Percentiles rank a stretch among this genome's conserved stretches.
These are phyloP conservation scores for Fistulinella cinereoalba DNA, from an alignment of 1,284 basidiomycete genomes.

Conservation along the genomic window DNA sequence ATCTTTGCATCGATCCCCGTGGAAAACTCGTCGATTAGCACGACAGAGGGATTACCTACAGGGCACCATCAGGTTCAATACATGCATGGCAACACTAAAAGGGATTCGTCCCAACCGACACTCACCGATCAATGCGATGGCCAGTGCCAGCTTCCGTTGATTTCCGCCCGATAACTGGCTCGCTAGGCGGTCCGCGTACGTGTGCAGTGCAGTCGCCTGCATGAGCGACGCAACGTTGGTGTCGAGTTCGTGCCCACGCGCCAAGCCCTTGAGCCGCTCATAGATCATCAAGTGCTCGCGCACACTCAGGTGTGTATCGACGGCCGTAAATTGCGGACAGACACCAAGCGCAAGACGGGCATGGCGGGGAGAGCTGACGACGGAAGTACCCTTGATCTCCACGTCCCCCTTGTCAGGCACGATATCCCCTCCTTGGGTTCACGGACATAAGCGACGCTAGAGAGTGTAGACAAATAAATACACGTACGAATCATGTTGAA, in stretches of 20 bases:
- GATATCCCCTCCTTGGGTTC: conserved; percentile 53
- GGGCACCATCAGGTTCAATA: not conserved
- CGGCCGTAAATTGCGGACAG: conserved; percentile 81
- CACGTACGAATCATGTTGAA: conserved; percentile 71
- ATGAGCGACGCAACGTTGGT: conserved; percentile 59
- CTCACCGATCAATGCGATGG: conserved; percentile 74
- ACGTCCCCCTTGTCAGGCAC: conserved; percentile 65
- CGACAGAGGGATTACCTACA: conserved; percentile 69
- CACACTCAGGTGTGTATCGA: conserved; percentile 75
- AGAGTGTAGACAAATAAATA: not conserved
- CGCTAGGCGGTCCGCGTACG: conserved; percentile 68
- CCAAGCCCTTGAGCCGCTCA: conserved; percentile 66
- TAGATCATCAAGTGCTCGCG: conserved; percentile 71
- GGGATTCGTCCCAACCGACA: no score
- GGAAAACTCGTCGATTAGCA: conserved; percentile 82
- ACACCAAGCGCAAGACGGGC: conserved; percentile 71
- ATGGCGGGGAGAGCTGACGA: conserved; percentile 54
- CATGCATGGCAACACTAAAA: no score
- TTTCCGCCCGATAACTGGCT: conserved; percentile 77
- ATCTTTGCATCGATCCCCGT: conserved; percentile 82
- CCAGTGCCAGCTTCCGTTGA: conserved; percentile 74
- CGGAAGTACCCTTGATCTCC: conserved; percentile 60
- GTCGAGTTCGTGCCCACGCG: conserved; percentile 44
- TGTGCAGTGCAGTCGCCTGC: conserved; percentile 53
- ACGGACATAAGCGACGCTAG: not conserved